Percentiles rank a stretch among this genome's conserved stretches.
Conservation (phyloP, 768 basidiomycete genomes). For the Xerocomellus chrysenteron region DNA sequence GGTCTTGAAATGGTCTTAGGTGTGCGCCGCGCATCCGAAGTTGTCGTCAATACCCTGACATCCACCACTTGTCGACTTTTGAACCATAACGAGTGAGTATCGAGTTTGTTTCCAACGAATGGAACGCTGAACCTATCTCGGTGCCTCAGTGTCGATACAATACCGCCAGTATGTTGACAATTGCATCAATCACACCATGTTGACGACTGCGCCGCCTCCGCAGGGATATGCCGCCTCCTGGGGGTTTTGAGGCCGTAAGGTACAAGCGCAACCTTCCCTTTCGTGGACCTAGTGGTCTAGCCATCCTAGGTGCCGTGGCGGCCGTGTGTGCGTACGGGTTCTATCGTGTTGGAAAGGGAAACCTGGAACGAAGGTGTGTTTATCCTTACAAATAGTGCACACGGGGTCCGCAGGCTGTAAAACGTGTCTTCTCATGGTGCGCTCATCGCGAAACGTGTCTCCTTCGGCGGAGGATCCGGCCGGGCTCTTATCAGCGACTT, state of each 20-base stretch:
- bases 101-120: not conserved
- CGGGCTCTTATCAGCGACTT: slow-evolving; percentile 44
- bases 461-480: slow-evolving; percentile 47
- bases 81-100: slow-evolving; percentile 21
- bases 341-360: slow-evolving; percentile 87
- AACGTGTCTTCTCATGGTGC: slow-evolving; percentile 60
- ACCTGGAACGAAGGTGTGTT: slow-evolving; percentile 88
- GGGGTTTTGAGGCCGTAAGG: slow-evolving; percentile 89
- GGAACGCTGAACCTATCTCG: not conserved
- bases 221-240: slow-evolving; percentile 94
- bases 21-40: not conserved
- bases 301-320: slow-evolving; percentile 82
- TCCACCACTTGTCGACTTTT: slow-evolving; percentile 1
- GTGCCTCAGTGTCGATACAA: slow-evolving; percentile 23
- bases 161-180: slow-evolving; percentile 29
- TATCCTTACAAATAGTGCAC: slow-evolving; percentile 22
- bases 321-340: slow-evolving; percentile 89
- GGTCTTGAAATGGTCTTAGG: slow-evolving; percentile 9
- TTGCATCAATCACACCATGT: slow-evolving; percentile 7
- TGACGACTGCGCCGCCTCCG: slow-evolving; percentile 13
- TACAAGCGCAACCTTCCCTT: slow-evolving; percentile 96
- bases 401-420: slow-evolving; percentile 57
- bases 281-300: slow-evolving; percentile 81
- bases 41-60: slow-evolving; percentile 3
- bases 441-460: slow-evolving; percentile 72